Evolutionary conservation across 2,329 filamentous ascomycete genomes (phyloP).

Genomic region (Coniella vitis): DNA sequence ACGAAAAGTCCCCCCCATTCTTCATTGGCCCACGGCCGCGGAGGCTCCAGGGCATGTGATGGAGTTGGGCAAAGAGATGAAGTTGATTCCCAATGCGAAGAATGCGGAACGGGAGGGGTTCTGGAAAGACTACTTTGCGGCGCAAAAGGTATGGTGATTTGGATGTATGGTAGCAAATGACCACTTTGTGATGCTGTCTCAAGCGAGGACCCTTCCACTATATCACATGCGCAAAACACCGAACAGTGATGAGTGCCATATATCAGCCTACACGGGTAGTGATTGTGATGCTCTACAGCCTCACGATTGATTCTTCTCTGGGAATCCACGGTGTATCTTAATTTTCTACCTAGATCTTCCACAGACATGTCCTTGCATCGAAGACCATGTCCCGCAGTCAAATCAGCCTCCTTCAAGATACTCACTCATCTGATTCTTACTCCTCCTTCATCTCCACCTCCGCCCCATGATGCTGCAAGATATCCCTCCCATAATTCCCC

Average conservation of each 20-base stretch:
- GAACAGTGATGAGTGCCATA: no score
- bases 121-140: not conserved
- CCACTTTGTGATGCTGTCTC: not conserved
- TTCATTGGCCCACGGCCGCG: not conserved
- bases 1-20: not conserved
- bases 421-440: not conserved
- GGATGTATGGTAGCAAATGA: not conserved
- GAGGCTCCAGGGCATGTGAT: not conserved
- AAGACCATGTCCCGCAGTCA: no score
- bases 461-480: not conserved
- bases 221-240: no score
- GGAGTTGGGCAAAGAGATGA: not conserved
- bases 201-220: no score
- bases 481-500: not conserved
- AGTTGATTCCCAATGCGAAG: not conserved
- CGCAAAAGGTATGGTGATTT: slow-evolving; percentile 1
- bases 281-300: no score
- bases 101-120: not conserved
- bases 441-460: not conserved
- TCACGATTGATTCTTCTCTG: no score
- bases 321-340: not conserved
- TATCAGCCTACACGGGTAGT: no score
- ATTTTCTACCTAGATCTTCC: not conserved
- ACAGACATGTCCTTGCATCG: no score
- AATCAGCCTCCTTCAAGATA: no score